Percentiles rank a stretch among this genome's conserved stretches.
Evolutionary conservation across 257 asterid species (phyloP).

Genomic region (Penstemon davidsonii): DNA sequence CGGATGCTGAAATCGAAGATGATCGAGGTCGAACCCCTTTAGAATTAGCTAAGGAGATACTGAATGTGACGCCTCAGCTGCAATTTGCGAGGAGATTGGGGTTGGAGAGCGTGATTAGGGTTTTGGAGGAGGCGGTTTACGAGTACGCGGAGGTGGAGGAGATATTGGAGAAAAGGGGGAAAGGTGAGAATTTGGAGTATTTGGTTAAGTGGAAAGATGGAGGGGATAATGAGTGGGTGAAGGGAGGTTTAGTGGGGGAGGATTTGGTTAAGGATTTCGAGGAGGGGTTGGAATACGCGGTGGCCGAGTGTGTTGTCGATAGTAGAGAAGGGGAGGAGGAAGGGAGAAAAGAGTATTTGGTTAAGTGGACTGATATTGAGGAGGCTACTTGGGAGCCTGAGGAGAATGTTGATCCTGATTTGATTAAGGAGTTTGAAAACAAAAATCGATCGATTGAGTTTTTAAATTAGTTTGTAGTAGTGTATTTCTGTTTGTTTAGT

Average conservation of each 20-base stretch:
- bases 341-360: constrained; percentile 69
- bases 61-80: constrained; percentile 67
- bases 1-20: constrained; percentile 67
- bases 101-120: constrained; percentile 59
- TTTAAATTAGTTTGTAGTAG: neutral
- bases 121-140: constrained; percentile 63
- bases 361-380: constrained; percentile 83
- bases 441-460: constrained; percentile 4
- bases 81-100: constrained; percentile 85
- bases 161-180: constrained; percentile 84
- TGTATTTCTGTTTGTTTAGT: too few species aligned
- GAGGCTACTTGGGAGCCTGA: constrained; percentile 91
- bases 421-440: constrained; percentile 47
- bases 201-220: constrained; percentile 89
- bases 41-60: constrained; percentile 67
- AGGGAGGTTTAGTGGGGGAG: constrained; percentile 52
- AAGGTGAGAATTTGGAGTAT: constrained; percentile 69
- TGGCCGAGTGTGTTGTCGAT: constrained; percentile 68
- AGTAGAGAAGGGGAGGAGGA: constrained; percentile 43
- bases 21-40: constrained; percentile 64
- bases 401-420: constrained; percentile 78
- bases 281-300: constrained; percentile 87
- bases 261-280: constrained; percentile 81
- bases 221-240: constrained; percentile 85
- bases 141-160: constrained; percentile 88